phyloP scores from a whole-genome alignment of 2,329 filamentous ascomycete species.

The Aspergillus quadricinctus region DNA sequence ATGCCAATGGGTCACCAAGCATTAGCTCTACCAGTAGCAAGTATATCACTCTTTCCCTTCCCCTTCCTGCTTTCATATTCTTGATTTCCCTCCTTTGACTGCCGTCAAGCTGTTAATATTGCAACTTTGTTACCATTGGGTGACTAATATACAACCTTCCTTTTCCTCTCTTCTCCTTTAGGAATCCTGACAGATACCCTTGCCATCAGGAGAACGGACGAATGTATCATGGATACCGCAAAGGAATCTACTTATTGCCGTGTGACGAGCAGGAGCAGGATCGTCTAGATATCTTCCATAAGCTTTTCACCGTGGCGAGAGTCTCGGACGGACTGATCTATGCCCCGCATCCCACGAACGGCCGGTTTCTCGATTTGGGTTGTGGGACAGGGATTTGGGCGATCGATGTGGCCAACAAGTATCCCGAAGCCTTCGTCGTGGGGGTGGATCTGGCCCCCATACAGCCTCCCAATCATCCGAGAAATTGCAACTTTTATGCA shows the following conservation, averaged over 20 bases:
- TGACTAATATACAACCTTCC: conserved; percentile 13
- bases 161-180: conserved; percentile 12
- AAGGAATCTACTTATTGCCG: conserved; percentile 69
- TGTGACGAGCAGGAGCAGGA: conserved; percentile 75
- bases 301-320: conserved; percentile 65
- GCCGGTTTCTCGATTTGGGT: conserved; percentile 62
- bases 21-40: conserved; percentile 16
- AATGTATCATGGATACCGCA: conserved; percentile 63
- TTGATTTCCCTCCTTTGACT: neutral
- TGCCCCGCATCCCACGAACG: conserved; percentile 37
- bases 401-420: conserved; percentile 74
- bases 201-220: conserved; percentile 63
- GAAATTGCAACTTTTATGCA: conserved; percentile 61
- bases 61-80: neutral
- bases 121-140: conserved; percentile 2
- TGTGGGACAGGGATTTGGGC: conserved; percentile 91
- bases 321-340: conserved; percentile 41
- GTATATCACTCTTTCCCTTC: conserved; percentile 16
- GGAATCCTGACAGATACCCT: conserved; percentile 34
- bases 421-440: conserved; percentile 54
- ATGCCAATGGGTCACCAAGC: conserved; percentile 28
- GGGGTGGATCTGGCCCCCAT: conserved; percentile 61
- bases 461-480: conserved; percentile 65
- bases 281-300: conserved; percentile 77
- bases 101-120: neutral